Base-by-base conservation (phyloP, 176 grass and related monocot genomes). In the Raddia distichophylla region DNA sequence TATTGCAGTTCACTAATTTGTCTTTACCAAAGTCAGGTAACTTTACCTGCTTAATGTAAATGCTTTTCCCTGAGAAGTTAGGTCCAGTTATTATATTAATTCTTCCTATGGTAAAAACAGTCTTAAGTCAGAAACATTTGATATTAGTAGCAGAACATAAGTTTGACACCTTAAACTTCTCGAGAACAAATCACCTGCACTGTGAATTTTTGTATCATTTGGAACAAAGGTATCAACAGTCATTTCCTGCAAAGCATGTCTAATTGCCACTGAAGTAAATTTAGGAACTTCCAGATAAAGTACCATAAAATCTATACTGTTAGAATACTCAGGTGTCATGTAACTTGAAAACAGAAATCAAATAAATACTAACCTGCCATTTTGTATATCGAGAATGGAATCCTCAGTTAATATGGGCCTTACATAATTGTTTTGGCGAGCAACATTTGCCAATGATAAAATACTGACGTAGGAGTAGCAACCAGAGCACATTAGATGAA, bases 231-330 rank as follows among this genome's bases (percentile, higher is more conserved):
- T 98, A 83, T 93, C 88, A 84, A 98, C 86, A 5, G 92, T 94
- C 95, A 98, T 94, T 94, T 98, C 95, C 92, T 94, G 95, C 90
- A 98, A 93, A 91, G 69, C 90, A 93, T 98, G 92, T 79, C 95
- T 98, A 83, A 77, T 76, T 77, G 83, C 16, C 20, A 54, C 47
- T 54, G 40, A 51, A 74, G 68, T 78, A 71, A 76, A 47, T 89
- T 76, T 56, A 67, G 14, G 32, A 75, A 69, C 47, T 67, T 73
- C 12, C 51, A 52, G 17, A 73, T 67, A 56, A 80, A 69, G 49
- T 52, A 54, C 13, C 47, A 72, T 76, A 12, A 76, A 76, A 57
- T 27, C 61, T 33, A 89, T 2, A 69, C 6, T 37, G 64, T 20
- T 60, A 75, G 27, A 16, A 60, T 35, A 75, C n/a, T 18, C 37